Conservation (phyloP, 768 basidiomycete genomes). For the Tylopilus rubrobrunneus region DNA sequence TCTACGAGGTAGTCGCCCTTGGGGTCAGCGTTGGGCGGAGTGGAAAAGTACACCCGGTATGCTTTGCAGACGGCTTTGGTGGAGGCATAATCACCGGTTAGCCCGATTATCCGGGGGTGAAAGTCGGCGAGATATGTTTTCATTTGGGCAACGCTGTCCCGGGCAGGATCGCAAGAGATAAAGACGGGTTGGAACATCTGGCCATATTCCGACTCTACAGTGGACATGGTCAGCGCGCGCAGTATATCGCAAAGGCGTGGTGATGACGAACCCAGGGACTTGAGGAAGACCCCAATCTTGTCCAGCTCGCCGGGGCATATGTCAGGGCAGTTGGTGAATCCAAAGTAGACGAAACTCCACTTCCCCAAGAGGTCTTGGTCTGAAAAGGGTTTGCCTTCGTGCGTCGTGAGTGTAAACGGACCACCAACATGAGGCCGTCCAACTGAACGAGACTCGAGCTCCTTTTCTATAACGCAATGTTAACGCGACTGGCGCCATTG, state of each 20-base stretch:
- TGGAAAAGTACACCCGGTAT: slow-evolving; percentile 98
- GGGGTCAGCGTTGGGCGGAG: slow-evolving; percentile 81
- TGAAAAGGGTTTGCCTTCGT: slow-evolving; percentile 67
- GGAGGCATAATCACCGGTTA: slow-evolving; percentile 80
- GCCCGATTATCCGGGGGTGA: slow-evolving; percentile 84
- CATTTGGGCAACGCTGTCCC: slow-evolving; percentile 67
- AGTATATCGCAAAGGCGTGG: neutral
- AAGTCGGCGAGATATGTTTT: slow-evolving; percentile 76
- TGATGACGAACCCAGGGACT: slow-evolving; percentile 56
- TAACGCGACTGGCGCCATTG: neutral
- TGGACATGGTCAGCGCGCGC: slow-evolving; percentile 7
- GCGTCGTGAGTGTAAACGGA: slow-evolving; percentile 73
- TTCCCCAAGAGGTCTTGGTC: slow-evolving; percentile 82
- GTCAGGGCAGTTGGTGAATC: slow-evolving; percentile 99
- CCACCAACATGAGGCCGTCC: slow-evolving; percentile 91
- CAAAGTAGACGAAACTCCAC: slow-evolving; percentile 94
- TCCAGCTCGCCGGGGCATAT: slow-evolving; percentile 98
- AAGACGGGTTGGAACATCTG: slow-evolving; percentile 84
- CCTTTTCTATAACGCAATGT: slow-evolving; percentile 51
- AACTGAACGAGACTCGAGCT: slow-evolving; percentile 65
- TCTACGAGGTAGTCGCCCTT: slow-evolving; percentile 97
- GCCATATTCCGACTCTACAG: slow-evolving; percentile 64
- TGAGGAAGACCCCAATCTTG: slow-evolving; percentile 80
- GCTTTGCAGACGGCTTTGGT: slow-evolving; percentile 90
- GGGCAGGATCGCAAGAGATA: slow-evolving; percentile 94